These are phyloP conservation scores for Chloris gayana DNA, from an alignment of 176 grass and related monocot genomes.

Conservation along the genomic window DNA sequence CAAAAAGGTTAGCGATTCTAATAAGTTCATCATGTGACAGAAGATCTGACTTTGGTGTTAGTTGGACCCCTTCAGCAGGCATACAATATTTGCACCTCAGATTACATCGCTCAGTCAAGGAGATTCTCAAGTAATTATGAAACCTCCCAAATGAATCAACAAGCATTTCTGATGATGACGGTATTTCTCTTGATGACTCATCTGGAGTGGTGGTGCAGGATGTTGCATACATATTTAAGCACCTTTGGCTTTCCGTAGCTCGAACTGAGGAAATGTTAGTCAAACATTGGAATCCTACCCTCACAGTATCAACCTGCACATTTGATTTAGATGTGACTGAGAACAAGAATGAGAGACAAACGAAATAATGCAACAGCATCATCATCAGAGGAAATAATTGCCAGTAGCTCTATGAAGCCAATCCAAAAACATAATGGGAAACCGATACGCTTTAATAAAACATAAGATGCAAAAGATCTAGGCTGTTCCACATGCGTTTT, in stretches of 20 bases:
- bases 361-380: not conserved
- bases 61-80: slow-evolving; percentile 81
- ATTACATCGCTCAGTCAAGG: slow-evolving; percentile 85
- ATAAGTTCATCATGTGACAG: slow-evolving; percentile 75
- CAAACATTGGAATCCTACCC: slow-evolving; percentile 24
- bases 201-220: slow-evolving; percentile 45
- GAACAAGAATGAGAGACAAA: not conserved
- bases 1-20: slow-evolving; percentile 68
- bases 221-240: slow-evolving; percentile 45
- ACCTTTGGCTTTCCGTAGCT: not conserved
- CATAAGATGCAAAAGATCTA: not conserved
- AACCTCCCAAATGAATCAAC: slow-evolving; percentile 89
- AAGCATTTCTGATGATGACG: slow-evolving; percentile 59
- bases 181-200: slow-evolving; percentile 21
- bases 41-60: slow-evolving; percentile 71
- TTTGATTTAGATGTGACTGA: slow-evolving; percentile 8
- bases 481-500: not conserved
- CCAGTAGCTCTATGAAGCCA: not conserved
- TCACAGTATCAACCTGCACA: slow-evolving; percentile 41
- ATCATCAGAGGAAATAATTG: not conserved
- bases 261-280: slow-evolving; percentile 1
- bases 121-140: slow-evolving; percentile 85
- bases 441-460: not conserved
- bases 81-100: slow-evolving; percentile 91
- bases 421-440: slow-evolving; percentile 8